A percentile compares a stretch with the other conserved stretches of the same genome.
These are phyloP conservation scores for Cynanchum wilfordii DNA, from an alignment of 257 asterid genomes.

Conservation along the genomic window DNA sequence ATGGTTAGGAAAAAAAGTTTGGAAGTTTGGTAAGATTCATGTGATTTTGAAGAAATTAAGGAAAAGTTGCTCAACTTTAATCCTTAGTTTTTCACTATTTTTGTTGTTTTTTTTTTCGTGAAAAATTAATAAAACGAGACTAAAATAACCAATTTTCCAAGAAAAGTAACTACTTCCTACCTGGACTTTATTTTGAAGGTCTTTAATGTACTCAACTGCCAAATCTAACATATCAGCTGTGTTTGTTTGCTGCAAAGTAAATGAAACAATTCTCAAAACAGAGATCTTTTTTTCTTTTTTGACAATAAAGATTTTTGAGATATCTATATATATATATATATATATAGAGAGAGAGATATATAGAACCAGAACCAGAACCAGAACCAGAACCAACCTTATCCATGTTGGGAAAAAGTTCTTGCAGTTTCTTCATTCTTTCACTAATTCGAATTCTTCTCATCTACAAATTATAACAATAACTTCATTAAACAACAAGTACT, in stretches of 20 bases:
- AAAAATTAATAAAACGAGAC: too few species aligned
- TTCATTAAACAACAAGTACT: not conserved
- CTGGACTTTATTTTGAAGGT: slow-evolving; percentile 66
- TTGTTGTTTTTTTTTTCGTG: too few species aligned
- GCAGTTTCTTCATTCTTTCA: slow-evolving; percentile 81
- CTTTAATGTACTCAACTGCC: slow-evolving; percentile 87
- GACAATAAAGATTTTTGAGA: too few species aligned
- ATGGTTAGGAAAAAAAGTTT: not conserved
- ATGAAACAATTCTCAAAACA: not conserved
- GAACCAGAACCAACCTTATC: slow-evolving; percentile 54
- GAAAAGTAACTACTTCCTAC: too few species aligned
- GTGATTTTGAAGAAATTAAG: slow-evolving; percentile 14
- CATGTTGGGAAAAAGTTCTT: slow-evolving; percentile 79
- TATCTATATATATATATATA: not conserved
- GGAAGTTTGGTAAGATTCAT: slow-evolving; percentile 32
- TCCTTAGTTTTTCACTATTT: too few species aligned
- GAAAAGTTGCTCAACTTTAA: too few species aligned
- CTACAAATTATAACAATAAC: slow-evolving; percentile 23
- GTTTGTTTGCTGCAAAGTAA: slow-evolving; percentile 66
- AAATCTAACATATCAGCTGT: slow-evolving; percentile 86
- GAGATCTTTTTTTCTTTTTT: too few species aligned
- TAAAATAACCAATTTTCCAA: not conserved
- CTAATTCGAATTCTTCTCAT: slow-evolving; percentile 73
- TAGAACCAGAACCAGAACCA: too few species aligned
- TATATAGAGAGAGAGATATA: too few species aligned